Evolutionary conservation across 2,329 filamentous ascomycete genomes (phyloP), one percentile per base, ranked within the genome.

Genomic region (Trichoderma sp.): DNA sequence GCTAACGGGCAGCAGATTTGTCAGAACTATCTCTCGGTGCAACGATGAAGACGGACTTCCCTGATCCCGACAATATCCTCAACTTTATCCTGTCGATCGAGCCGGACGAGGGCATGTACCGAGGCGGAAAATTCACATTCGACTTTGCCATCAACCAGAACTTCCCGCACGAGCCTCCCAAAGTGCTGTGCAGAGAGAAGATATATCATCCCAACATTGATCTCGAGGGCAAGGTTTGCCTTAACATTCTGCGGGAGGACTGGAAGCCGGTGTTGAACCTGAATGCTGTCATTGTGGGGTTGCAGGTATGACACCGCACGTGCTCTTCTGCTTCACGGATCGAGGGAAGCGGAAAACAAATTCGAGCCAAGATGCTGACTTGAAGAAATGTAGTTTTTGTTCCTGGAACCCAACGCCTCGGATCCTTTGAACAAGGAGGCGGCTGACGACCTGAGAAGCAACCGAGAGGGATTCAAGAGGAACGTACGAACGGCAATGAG

Each of bases 191-290:
- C 84, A 92, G 91, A 76, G 93, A 99, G 84, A 98, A 97, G 87
- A 98, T 99, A 78, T 99, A 99, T 84, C 96, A 99, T 81, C 96
- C 96, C 6, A 99, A 99, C 83, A 99, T 99, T 80, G 96, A 99
- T 79, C 88, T 97, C 53, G 94, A 98, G 81, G 96, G 96, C 77
- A 99, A 99, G 80, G 95, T 99, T 74, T 99, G 96, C 85, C 84
- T 99, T 79, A 99, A 99, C 82, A 99, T 99, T 78, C 83, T 99
- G 79, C 87, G 96, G 74, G 96, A 99, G 84, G 96, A 99, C 84
- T 99, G 96, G 96, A 99, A 98, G 86, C 96, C 96, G 0, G 96
- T 99, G 58, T 84, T 99, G 80, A 98, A 98, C 81, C 83, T 99
- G 80, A 98, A 98, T 80, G 95, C 96, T 18, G 94, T 98, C 53